These are phyloP conservation scores for Lycium barbarum DNA, from an alignment of 257 asterid species.

Conservation along the genomic window DNA sequence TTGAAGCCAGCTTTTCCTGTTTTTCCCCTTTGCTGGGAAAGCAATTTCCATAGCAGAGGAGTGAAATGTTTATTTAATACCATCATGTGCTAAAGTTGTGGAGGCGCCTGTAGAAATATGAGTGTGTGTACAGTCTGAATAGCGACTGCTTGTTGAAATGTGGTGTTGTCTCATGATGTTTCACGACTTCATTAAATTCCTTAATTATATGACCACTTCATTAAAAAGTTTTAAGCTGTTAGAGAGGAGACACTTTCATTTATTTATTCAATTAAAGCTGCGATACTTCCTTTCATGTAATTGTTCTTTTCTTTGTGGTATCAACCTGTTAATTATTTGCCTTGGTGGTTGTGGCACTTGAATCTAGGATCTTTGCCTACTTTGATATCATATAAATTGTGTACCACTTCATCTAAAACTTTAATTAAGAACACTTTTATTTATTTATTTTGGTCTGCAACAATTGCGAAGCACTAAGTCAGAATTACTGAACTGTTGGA, in stretches of 20 bases:
- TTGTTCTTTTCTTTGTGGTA: no score
- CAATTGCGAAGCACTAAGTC: not conserved
- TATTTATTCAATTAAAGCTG: not conserved
- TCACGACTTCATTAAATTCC: not conserved
- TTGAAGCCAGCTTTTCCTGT: not conserved
- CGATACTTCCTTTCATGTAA: not conserved
- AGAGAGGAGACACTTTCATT: not conserved
- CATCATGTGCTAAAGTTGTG: conserved; percentile 8
- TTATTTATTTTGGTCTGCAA: not conserved
- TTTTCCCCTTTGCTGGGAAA: not conserved
- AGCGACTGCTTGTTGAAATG: not conserved
- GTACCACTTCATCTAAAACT: not conserved
- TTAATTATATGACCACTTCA: not conserved
- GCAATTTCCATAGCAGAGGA: conserved; percentile 7
- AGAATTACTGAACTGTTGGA: not conserved
- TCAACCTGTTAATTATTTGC: no score
- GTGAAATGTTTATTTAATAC: conserved; percentile 9
- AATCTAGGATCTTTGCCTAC: not conserved
- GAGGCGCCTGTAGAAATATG: not conserved
- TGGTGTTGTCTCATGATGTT: not conserved
- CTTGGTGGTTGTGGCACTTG: no score
- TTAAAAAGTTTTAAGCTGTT: not conserved
- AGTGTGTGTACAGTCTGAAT: not conserved
- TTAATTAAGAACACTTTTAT: not conserved
- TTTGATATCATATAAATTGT: not conserved